These are phyloP conservation scores for Leishmania major DNA, from an alignment of 208 protist genomes.

Conservation along the genomic window DNA sequence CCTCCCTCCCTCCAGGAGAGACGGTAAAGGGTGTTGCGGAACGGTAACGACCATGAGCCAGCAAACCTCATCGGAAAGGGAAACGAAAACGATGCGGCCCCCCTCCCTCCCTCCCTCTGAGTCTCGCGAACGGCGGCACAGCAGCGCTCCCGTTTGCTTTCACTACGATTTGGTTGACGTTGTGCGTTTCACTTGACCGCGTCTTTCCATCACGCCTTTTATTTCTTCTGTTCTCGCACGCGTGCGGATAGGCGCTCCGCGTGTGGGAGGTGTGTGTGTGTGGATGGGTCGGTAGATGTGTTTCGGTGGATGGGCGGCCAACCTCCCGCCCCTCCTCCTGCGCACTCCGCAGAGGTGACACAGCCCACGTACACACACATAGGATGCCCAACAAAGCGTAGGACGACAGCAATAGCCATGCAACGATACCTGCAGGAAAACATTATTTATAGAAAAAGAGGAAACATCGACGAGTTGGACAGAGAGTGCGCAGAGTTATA, in stretches of 20 bases:
- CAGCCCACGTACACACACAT: neutral
- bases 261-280: neutral
- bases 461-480: too few relatives aligned
- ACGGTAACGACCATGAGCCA: neutral
- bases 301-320: neutral
- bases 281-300: neutral
- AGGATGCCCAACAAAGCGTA: neutral
- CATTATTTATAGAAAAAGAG: too few relatives aligned
- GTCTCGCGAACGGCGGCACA: neutral
- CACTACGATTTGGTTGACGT: neutral
- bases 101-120: neutral
- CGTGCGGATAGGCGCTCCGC: neutral
- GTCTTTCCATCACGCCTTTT: neutral
- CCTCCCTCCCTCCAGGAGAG: neutral
- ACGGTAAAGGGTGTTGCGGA: neutral
- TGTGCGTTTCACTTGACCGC: neutral
- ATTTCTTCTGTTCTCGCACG: neutral
- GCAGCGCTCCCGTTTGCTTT: neutral
- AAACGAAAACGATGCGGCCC: neutral
- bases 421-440: neutral
- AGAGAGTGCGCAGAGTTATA: too few relatives aligned
- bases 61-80: neutral
- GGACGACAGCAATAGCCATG: neutral
- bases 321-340: neutral
- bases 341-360: neutral